A percentile compares a stretch with the other conserved stretches of the same genome.
These are phyloP conservation scores for Geotrichum siamense DNA, from an alignment of 1,139 yeast species.

Conservation along the genomic window DNA sequence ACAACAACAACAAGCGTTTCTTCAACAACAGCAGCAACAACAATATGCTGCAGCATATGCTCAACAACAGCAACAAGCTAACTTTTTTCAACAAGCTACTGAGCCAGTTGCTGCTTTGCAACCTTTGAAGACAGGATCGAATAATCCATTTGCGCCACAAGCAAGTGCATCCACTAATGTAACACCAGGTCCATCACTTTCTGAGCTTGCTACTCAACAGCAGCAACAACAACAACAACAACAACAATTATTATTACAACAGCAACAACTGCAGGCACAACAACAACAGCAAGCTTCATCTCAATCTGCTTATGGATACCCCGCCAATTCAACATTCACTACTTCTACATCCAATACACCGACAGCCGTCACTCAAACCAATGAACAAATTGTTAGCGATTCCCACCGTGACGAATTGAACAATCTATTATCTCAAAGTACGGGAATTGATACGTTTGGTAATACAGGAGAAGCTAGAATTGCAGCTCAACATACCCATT, in stretches of 20 bases:
- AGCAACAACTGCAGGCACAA: constrained; percentile 31
- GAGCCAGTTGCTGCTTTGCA: constrained; percentile 39
- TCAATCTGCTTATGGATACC: background rate
- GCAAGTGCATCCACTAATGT: constrained; percentile 1
- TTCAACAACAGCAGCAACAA: constrained; percentile 36
- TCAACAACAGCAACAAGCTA: constrained; percentile 31
- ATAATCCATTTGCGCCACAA: constrained; percentile 77
- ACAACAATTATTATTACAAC: constrained; percentile 31
- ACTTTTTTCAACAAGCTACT: constrained; percentile 32
- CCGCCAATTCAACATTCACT: background rate
- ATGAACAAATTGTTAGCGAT: constrained; percentile 23
- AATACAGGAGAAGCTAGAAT: constrained; percentile 84
- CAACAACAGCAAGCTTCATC: constrained; percentile 26
- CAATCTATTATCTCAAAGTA: constrained; percentile 71
- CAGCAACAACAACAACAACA: constrained; percentile 21
- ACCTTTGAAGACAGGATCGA: constrained; percentile 73
- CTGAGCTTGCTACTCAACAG: constrained; percentile 16
- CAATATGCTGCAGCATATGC: constrained; percentile 18
- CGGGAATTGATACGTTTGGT: constrained; percentile 94
- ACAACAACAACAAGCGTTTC: constrained; percentile 27
- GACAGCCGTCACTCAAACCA: constrained; percentile 7
- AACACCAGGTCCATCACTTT: constrained; percentile 2
- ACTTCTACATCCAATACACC: background rate
- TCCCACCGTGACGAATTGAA: constrained; percentile 63
- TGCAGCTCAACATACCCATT: constrained; percentile 87